Conservation (phyloP, 345 rosid genomes). For the Pistacia vera region DNA sequence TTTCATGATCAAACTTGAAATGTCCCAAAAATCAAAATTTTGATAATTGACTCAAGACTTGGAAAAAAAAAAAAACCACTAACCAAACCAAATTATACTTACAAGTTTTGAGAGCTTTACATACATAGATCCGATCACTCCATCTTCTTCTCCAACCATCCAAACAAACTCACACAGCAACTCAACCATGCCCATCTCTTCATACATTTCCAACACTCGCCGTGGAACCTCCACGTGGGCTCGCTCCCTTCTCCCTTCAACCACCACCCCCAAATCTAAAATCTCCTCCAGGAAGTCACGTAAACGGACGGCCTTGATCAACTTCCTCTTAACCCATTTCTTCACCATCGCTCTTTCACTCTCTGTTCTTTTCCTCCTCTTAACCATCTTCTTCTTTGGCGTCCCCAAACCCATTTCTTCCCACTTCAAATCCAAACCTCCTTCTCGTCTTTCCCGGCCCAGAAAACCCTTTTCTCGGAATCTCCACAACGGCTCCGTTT, state of each 20-base stretch:
- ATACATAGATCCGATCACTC: too few relatives aligned
- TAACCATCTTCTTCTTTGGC: conserved; percentile 74
- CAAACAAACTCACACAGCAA: not conserved
- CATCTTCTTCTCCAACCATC: not conserved
- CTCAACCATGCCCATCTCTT: conserved; percentile 67
- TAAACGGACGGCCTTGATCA: conserved; percentile 57
- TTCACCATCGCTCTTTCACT: conserved; percentile 66
- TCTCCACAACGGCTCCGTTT: conserved; percentile 25
- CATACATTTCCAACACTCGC: conserved; percentile 62
- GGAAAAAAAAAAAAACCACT: too few relatives aligned
- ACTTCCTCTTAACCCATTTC: conserved; percentile 74
- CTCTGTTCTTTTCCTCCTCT: conserved; percentile 71
- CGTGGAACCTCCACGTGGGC: conserved; percentile 60
- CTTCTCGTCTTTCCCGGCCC: not conserved
- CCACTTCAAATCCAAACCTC: conserved; percentile 46
- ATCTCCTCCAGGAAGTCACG: conserved; percentile 62
- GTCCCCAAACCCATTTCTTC: conserved; percentile 73
- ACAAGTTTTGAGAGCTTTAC: too few relatives aligned
- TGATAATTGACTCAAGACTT: too few relatives aligned
- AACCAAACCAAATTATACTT: too few relatives aligned
- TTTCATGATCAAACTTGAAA: too few relatives aligned
- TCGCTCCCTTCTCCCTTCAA: conserved; percentile 48
- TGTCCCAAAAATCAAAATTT: too few relatives aligned
- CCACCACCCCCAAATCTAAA: conserved; percentile 57
- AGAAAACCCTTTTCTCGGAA: conserved; percentile 10